Conservation (phyloP, 2,329 filamentous ascomycete genomes). For the Sphaerulina vaccinii region DNA sequence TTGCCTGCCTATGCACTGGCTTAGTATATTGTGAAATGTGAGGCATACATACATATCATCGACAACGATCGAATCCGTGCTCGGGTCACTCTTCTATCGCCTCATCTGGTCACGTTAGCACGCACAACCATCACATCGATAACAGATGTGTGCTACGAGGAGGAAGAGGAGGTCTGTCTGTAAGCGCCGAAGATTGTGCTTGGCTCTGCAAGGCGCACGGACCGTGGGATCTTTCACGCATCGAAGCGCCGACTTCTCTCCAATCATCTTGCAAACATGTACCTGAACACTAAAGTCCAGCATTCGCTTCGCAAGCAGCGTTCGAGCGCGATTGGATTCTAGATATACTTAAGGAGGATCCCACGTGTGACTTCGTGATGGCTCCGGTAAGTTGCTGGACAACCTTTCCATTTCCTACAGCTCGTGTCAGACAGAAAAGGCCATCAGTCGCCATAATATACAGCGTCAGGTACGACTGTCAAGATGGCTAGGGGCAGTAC, state of each 20-base stretch:
- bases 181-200: constrained; percentile 6
- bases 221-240: neutral
- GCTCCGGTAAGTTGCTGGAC: constrained; percentile 23
- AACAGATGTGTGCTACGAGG: neutral
- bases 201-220: neutral
- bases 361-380: constrained; percentile 20
- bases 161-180: neutral
- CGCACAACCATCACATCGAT: neutral
- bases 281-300: neutral
- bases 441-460: neutral
- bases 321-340: neutral
- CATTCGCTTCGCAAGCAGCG: neutral
- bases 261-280: constrained; percentile 4
- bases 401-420: constrained; percentile 9
- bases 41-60: too few relatives aligned
- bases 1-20: neutral
- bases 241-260: constrained; percentile 9
- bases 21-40: neutral
- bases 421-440: constrained; percentile 19
- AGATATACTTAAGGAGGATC: constrained; percentile 17
- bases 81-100: too few relatives aligned
- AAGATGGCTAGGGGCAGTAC: constrained; percentile 30
- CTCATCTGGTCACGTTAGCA: neutral
- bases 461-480: neutral
- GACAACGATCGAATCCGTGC: too few relatives aligned